Conservation (phyloP, 106 monocot genomes). For the Platanthera guangdongensis region DNA sequence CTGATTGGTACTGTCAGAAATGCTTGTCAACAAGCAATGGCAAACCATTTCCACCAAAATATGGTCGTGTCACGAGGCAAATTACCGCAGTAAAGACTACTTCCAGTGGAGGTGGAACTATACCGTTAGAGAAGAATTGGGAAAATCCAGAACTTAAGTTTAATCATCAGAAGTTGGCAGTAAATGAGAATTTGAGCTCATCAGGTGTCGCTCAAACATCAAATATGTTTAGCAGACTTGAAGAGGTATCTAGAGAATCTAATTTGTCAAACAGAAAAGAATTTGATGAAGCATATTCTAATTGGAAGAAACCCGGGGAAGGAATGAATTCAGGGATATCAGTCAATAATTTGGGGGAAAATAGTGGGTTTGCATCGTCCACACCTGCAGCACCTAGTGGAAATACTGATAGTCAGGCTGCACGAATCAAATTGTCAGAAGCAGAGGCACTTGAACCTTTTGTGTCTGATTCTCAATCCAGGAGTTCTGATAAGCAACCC, state of each 20-base stretch:
- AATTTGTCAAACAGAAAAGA: conserved; percentile 5
- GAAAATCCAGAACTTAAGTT: conserved; percentile 34
- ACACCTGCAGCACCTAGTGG: conserved; percentile 11
- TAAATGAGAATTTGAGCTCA: conserved; percentile 28
- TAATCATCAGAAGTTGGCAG: conserved; percentile 28
- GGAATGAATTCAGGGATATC: conserved; percentile 6
- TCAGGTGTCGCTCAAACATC: conserved; percentile 12
- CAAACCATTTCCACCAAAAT: conserved; percentile 85
- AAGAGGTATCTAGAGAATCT: conserved; percentile 10
- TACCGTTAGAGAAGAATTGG: conserved; percentile 26
- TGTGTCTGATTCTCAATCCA: conserved; percentile 4
- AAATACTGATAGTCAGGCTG: conserved; percentile 12
- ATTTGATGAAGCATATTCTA: conserved; percentile 6
- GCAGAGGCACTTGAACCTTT: neutral
- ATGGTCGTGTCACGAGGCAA: conserved; percentile 87
- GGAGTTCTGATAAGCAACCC: conserved; percentile 4
- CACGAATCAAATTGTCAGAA: neutral
- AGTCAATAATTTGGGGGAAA: conserved; percentile 12
- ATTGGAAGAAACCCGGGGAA: conserved; percentile 8
- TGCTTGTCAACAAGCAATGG: conserved; percentile 75
- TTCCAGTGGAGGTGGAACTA: conserved; percentile 26
- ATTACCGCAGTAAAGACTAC: conserved; percentile 25
- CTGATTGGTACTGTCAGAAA: conserved; percentile 87
- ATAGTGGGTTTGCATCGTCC: conserved; percentile 5
- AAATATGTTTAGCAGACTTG: neutral